Percentiles rank a stretch among this genome's conserved stretches.
Evolutionary conservation across 1,139 yeast species (phyloP).

Genomic region (Pichia sp.): DNA sequence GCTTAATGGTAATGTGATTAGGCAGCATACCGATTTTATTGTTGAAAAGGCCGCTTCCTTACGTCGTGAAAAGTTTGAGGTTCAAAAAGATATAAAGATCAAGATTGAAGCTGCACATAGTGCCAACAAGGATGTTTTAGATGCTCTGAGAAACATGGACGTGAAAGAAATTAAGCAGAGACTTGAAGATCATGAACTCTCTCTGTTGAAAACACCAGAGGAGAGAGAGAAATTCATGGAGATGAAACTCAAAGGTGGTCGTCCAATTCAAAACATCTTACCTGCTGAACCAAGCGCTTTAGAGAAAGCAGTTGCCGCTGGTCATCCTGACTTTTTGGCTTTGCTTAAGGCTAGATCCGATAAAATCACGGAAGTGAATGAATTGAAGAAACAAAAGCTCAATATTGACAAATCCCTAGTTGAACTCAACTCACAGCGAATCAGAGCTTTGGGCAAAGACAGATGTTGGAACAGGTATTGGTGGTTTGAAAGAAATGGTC

Average conservation of each 20-base stretch:
- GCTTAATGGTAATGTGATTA: slow-evolving; percentile 50
- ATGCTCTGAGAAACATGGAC: slow-evolving; percentile 24
- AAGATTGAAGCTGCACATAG: slow-evolving; percentile 44
- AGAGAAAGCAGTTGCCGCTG: slow-evolving; percentile 42
- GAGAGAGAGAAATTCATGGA: slow-evolving; percentile 15
- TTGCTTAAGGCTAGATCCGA: slow-evolving; percentile 39
- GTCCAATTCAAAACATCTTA: slow-evolving; percentile 21
- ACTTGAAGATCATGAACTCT: slow-evolving; percentile 17
- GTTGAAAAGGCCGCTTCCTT: slow-evolving; percentile 57
- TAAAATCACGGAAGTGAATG: slow-evolving; percentile 35
- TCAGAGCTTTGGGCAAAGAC: slow-evolving; percentile 75
- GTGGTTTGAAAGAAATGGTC: slow-evolving; percentile 91
- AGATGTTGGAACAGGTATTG: slow-evolving; percentile 81
- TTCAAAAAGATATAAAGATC: slow-evolving; percentile 52
- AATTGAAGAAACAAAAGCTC: slow-evolving; percentile 39
- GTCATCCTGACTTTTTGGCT: slow-evolving; percentile 39
- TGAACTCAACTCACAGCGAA: slow-evolving; percentile 72
- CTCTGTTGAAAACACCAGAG: slow-evolving; percentile 8
- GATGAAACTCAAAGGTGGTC: slow-evolving; percentile 27
- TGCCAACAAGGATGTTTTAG: slow-evolving; percentile 35
- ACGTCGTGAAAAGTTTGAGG: slow-evolving; percentile 64
- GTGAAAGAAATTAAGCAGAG: slow-evolving; percentile 19
- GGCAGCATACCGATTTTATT: slow-evolving; percentile 61
- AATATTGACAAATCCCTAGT: slow-evolving; percentile 49
- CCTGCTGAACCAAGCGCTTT: slow-evolving; percentile 39